Evolutionary conservation across 23 red algal species (phyloP), one percentile per base, ranked within the genome.

Genomic region (Pyropia haitanensis): DNA sequence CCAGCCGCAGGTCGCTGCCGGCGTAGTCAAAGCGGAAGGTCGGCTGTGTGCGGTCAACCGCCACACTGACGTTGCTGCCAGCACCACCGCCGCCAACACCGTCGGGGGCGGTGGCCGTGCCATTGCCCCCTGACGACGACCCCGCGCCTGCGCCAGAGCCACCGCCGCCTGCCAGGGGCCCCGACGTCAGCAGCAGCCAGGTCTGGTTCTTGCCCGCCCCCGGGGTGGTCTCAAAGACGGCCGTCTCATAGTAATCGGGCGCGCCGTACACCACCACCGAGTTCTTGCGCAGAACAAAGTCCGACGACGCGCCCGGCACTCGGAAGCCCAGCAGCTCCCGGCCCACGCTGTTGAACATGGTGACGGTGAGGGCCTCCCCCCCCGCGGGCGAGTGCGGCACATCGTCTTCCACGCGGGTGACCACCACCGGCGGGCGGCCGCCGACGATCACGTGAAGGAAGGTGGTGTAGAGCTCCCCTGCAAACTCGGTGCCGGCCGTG

Each of bases 201-300:
- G 39, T 46, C 39, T 46, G 39, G 39, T 46, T 46, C 58, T 74
- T 84, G 51, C 79, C 79, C 8, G 58, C 67, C 26, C 79, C 79
- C 23, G 79, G 30, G 57, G 63, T 73, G 4, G 79, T 84, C 18
- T 66, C 29, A 26, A 84, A 84, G 23, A 66, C 72, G 2, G 79
- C 79, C 3, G 67, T 66, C 53, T 84, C 79, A 26, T 74, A 84
- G 54, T 74, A 84, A 33, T 73, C 79, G 23, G 65, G 52, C 22
- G 68, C 21, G n/a, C 60, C 14, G 21, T 55, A 65, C 72, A 70
- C 59, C 29, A 19, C 46, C 74, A 61, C 18, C 48, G 55, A 61
- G 65, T 66, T 27, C 39, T 70, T 24, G 68, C 55, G 55, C 19
- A 58, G 55, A 33, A 84, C 53, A 25, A 84, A 72, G 6, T 46